Base-by-base conservation (phyloP, 2,329 filamentous ascomycete genomes). In the Botrytis squamosa region DNA sequence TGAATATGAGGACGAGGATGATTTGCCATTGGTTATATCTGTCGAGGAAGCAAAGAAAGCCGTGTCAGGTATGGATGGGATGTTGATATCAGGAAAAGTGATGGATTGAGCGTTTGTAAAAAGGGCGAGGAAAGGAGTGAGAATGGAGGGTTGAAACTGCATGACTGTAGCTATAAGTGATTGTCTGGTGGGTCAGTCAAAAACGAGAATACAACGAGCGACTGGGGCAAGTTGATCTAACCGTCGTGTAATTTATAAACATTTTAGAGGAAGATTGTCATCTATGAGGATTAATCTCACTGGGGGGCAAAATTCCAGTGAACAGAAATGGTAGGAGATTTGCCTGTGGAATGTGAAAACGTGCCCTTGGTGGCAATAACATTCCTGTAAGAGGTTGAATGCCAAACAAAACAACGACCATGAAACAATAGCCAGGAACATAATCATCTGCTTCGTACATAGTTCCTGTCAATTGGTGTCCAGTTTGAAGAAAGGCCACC, bases 291-390 rank as follows among this genome's bases (percentile, higher is more conserved):
- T 69, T 9, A 59, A 42, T 42, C 49, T 68, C 18, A 25, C 6
- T 14, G n/a, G 12, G 49, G 20, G 66, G 66, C 66, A 69, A 69
- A 42, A 57, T 69, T 69, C 49, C 66, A 57, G 49, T 57, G 4
- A 69, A 69, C 49, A 69, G 49, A 69, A 42, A 46, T 46, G n/a
- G 9, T 14, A 14, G 4, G 25, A 29, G 40, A 38, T 29, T 40
- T 42, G 66, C 36, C 66, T 5, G 49, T 69, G 66, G 66, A 69
- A 69, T 69, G 66, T 69, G 16, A 3, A 25, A 57, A 40, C 40
- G 16, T 40, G 65, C 25, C 18, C 33, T n/a, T 18, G 49, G 46
- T 22, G 49, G 40, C 66, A 42, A 33, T 40, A 69, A n/a, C 66
- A 69, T 69, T 69, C 66, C 49, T 69, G 49, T 3, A 20, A 20